A percentile compares a stretch with the other conserved stretches of the same genome.
These are phyloP conservation scores for Myxozyma mucilagina DNA, from an alignment of 805 yeast genomes.

Conservation along the genomic window DNA sequence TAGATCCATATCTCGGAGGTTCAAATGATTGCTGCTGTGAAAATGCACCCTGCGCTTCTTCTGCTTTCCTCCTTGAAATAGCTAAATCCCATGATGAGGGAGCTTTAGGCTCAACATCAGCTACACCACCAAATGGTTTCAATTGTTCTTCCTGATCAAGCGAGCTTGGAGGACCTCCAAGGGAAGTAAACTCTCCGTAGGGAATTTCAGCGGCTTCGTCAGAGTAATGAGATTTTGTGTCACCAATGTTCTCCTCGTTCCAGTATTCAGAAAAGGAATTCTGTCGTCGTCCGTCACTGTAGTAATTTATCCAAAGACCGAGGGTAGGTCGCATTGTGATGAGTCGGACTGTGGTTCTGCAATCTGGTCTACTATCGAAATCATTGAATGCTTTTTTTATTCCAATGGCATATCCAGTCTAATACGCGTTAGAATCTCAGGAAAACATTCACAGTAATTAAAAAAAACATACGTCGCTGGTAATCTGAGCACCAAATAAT, in stretches of 20 bases:
- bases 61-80: background rate
- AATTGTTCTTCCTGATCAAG: background rate
- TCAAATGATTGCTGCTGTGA: background rate
- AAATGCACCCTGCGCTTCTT: background rate
- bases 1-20: slow-evolving; percentile 7
- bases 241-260: slow-evolving; percentile 5
- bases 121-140: slow-evolving; percentile 2
- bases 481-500: slow-evolving; percentile 16
- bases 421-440: background rate
- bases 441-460: background rate
- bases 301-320: slow-evolving; percentile 24
- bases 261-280: slow-evolving; percentile 13
- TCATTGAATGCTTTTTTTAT: slow-evolving; percentile 5
- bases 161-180: background rate
- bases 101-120: slow-evolving; percentile 4
- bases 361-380: slow-evolving; percentile 12
- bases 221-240: background rate
- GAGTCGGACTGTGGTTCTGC: slow-evolving; percentile 15
- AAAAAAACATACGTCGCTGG: slow-evolving; percentile 12
- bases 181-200: background rate
- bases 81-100: slow-evolving; percentile 23
- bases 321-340: slow-evolving; percentile 19
- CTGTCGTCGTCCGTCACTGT: slow-evolving; percentile 19
- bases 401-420: slow-evolving; percentile 6
- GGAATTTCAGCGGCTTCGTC: slow-evolving; percentile 5